These are phyloP conservation scores for Crithidia expoeki DNA, from an alignment of 208 protist genomes.

Conservation along the genomic window DNA sequence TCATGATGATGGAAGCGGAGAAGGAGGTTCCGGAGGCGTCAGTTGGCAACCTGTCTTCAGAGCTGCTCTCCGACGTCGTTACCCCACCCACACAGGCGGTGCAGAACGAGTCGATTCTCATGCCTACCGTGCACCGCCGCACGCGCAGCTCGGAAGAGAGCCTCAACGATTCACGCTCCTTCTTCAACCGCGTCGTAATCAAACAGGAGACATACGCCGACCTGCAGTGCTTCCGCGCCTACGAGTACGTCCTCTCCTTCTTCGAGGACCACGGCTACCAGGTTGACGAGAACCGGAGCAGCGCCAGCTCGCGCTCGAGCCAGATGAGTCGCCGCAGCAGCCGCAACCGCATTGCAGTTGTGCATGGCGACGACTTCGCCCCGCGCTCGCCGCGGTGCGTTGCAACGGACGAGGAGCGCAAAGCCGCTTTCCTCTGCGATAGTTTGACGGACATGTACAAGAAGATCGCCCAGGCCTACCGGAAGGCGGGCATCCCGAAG, in stretches of 20 bases:
- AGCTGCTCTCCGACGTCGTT: not conserved
- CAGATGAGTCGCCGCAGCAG: conserved; percentile 7
- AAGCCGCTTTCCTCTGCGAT: not conserved
- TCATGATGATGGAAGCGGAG: not conserved
- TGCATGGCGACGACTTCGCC: conserved; percentile 11
- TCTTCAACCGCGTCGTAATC: conserved; percentile 12
- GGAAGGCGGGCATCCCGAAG: conserved; percentile 17
- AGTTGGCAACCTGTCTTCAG: not conserved
- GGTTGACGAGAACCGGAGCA: conserved; percentile 15
- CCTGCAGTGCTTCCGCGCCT: conserved; percentile 23
- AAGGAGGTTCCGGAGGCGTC: not conserved
- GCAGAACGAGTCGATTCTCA: not conserved
- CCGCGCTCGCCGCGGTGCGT: conserved; percentile 8
- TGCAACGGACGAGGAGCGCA: not conserved
- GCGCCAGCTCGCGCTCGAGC: conserved; percentile 7
- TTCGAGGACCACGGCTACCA: conserved; percentile 24
- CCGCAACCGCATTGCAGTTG: conserved; percentile 8
- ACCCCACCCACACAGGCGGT: not conserved
- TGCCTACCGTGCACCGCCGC: not conserved
- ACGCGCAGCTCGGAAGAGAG: conserved; percentile 6
- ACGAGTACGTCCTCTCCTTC: conserved; percentile 26
- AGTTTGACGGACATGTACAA: conserved; percentile 16
- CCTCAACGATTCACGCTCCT: not conserved
- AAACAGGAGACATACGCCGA: conserved; percentile 23
- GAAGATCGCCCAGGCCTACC: conserved; percentile 16